These are phyloP conservation scores for Aphanomyces invadans DNA, from an alignment of 352 stramenopile species.

Conservation along the genomic window DNA sequence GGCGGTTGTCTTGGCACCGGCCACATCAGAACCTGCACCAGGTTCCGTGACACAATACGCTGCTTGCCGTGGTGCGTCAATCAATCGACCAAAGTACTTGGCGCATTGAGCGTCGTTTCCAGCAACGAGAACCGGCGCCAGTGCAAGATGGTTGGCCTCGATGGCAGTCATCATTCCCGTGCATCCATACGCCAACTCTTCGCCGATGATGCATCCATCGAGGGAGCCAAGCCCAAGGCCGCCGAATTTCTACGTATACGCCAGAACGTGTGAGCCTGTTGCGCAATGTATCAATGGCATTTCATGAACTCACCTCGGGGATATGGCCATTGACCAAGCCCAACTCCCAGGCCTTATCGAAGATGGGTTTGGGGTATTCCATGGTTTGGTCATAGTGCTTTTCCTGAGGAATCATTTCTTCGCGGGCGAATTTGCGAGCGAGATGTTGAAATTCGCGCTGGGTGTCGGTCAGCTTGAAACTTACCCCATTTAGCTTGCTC, in stretches of 20 bases:
- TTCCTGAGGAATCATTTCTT: slow-evolving; percentile 87
- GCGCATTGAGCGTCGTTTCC: slow-evolving; percentile 72
- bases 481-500: slow-evolving; percentile 18
- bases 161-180: slow-evolving; percentile 89
- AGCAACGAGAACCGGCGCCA: slow-evolving; percentile 76
- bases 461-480: slow-evolving; percentile 76
- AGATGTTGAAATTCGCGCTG: slow-evolving; percentile 82
- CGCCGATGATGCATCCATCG: slow-evolving; percentile 79
- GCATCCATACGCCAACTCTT: slow-evolving; percentile 88
- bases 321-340: slow-evolving; percentile 85
- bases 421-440: slow-evolving; percentile 80
- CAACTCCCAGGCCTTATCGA: slow-evolving; percentile 84
- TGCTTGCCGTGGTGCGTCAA: slow-evolving; percentile 73
- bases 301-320: too few species aligned
- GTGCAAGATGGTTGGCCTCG: slow-evolving; percentile 79
- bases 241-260: slow-evolving; percentile 43
- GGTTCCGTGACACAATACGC: slow-evolving; percentile 89
- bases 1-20: slow-evolving; percentile 82
- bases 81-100: slow-evolving; percentile 80
- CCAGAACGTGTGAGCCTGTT: not conserved
- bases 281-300: too few species aligned
- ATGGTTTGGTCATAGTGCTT: slow-evolving; percentile 75
- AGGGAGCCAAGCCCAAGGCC: slow-evolving; percentile 70
- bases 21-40: slow-evolving; percentile 82
- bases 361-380: slow-evolving; percentile 83